A percentile compares a stretch with the other conserved stretches of the same genome.
Evolutionary conservation across 2,329 filamentous ascomycete species (phyloP).

Genomic region (Neopestalotiopsis sp.): DNA sequence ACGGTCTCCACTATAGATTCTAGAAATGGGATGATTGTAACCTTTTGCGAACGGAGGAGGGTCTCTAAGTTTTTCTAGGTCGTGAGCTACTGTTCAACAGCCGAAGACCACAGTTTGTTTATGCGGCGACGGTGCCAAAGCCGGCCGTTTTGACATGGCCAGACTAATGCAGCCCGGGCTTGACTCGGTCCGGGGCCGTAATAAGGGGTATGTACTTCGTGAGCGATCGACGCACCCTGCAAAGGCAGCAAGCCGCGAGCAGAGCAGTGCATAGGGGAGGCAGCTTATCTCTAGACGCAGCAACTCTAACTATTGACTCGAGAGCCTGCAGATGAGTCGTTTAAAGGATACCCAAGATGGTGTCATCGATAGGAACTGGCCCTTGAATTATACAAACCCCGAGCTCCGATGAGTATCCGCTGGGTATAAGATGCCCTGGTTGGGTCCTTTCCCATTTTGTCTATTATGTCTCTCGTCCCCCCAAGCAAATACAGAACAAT

Average conservation of each 20-base stretch:
- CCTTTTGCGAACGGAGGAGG: background rate
- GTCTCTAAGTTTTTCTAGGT: background rate
- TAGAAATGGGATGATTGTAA: background rate
- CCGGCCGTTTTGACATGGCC: slow-evolving; percentile 5
- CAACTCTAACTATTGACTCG: background rate
- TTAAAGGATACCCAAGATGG: background rate
- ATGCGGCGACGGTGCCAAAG: background rate
- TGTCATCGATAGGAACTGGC: background rate
- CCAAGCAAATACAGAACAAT: background rate
- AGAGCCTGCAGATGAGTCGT: slow-evolving; percentile 1
- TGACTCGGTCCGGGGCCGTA: slow-evolving; percentile 16
- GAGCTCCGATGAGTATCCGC: background rate
- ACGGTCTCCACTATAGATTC: background rate
- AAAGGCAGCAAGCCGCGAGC: slow-evolving; percentile 1
- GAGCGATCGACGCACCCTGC: background rate
- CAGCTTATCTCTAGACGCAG: background rate
- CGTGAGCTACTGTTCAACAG: background rate
- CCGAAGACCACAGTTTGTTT: background rate
- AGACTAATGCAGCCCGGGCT: slow-evolving; percentile 14
- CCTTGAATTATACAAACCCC: background rate
- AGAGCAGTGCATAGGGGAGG: background rate
- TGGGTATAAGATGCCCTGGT: background rate
- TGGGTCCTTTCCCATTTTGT: background rate
- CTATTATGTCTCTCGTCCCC: background rate
- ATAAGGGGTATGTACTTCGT: background rate